Conservation (phyloP, 2,329 filamentous ascomycete genomes). For the Ascochyta lentis region DNA sequence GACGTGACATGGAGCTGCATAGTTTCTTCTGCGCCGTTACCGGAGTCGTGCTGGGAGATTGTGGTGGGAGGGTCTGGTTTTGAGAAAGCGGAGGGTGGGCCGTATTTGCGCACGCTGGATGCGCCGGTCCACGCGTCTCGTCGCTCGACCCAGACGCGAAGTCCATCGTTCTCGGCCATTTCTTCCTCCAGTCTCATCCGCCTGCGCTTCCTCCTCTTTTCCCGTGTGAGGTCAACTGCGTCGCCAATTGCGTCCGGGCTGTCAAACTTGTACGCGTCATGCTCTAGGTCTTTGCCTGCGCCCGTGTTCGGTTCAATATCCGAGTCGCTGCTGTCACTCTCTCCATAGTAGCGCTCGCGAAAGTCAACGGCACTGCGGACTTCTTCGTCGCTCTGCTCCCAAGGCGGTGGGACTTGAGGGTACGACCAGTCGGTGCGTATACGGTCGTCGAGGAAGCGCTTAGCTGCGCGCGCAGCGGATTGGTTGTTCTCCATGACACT, state of each 20-base stretch:
- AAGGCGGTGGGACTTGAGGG: slow-evolving; percentile 41
- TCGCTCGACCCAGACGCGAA: slow-evolving; percentile 78
- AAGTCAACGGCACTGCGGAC: slow-evolving; percentile 45
- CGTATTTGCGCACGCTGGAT: slow-evolving; percentile 52
- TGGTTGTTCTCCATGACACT: slow-evolving; percentile 49
- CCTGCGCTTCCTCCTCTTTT: slow-evolving; percentile 48
- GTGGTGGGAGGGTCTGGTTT: not conserved
- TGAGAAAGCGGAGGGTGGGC: slow-evolving; percentile 3
- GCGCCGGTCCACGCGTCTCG: slow-evolving; percentile 88
- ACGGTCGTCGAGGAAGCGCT: slow-evolving; percentile 50
- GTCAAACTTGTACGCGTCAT: slow-evolving; percentile 52
- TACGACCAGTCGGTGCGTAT: slow-evolving; percentile 57
- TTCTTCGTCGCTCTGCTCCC: slow-evolving; percentile 45
- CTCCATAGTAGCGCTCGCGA: slow-evolving; percentile 54
- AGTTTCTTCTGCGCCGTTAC: slow-evolving; percentile 1
- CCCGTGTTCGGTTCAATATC: slow-evolving; percentile 25
- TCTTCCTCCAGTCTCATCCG: slow-evolving; percentile 50
- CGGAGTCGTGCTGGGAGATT: slow-evolving; percentile 5
- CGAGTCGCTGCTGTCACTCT: slow-evolving; percentile 34
- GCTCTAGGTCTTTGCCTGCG: slow-evolving; percentile 35
- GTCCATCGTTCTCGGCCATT: slow-evolving; percentile 75
- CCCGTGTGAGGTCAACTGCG: slow-evolving; percentile 41
- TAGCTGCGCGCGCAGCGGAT: slow-evolving; percentile 51
- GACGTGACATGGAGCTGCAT: not conserved
- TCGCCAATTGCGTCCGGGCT: slow-evolving; percentile 53